phyloP scores from a whole-genome alignment of 495 filamentous ascomycete genomes.

The Trichoderma virens region DNA sequence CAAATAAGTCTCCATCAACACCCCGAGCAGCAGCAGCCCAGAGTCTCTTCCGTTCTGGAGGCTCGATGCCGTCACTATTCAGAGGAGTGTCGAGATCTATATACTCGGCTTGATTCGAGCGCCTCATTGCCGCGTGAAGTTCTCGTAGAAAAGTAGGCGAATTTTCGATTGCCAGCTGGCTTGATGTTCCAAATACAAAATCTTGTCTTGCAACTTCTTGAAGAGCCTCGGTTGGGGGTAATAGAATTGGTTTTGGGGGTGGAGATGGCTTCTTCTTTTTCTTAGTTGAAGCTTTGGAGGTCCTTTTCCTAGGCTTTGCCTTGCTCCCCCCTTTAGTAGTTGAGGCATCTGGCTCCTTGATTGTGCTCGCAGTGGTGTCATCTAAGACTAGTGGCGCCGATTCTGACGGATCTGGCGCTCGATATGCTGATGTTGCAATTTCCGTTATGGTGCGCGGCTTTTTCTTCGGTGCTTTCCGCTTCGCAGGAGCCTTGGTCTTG shows the following conservation, averaged over 20 bases:
- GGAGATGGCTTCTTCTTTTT: conserved; percentile 37
- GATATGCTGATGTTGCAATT: conserved; percentile 72
- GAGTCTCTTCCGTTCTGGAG: conserved; percentile 28
- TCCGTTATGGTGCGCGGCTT: conserved; percentile 81
- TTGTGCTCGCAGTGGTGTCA: conserved; percentile 8
- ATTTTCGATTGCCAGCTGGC: conserved; percentile 73
- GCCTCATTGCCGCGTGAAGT: conserved; percentile 59
- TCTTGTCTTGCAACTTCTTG: conserved; percentile 65
- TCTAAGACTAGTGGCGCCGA: neutral
- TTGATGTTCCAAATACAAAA: conserved; percentile 87
- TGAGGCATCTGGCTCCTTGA: conserved; percentile 19
- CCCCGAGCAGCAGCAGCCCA: conserved; percentile 67
- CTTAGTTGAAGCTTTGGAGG: conserved; percentile 21
- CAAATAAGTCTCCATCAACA: conserved; percentile 49
- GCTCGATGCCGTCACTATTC: conserved; percentile 18
- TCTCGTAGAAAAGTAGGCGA: conserved; percentile 62
- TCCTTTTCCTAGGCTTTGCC: conserved; percentile 19
- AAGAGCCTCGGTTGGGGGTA: conserved; percentile 67
- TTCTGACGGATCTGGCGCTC: conserved; percentile 22
- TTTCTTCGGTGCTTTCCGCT: conserved; percentile 53
- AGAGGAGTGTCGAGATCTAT: conserved; percentile 28
- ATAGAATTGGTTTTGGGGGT: conserved; percentile 43
- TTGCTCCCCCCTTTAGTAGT: neutral
- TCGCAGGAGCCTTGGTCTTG: conserved; percentile 31
- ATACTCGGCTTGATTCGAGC: conserved; percentile 43